Evolutionary conservation across 148 eudicot genomes (phyloP).

Genomic region (Arctostaphylos glauca): DNA sequence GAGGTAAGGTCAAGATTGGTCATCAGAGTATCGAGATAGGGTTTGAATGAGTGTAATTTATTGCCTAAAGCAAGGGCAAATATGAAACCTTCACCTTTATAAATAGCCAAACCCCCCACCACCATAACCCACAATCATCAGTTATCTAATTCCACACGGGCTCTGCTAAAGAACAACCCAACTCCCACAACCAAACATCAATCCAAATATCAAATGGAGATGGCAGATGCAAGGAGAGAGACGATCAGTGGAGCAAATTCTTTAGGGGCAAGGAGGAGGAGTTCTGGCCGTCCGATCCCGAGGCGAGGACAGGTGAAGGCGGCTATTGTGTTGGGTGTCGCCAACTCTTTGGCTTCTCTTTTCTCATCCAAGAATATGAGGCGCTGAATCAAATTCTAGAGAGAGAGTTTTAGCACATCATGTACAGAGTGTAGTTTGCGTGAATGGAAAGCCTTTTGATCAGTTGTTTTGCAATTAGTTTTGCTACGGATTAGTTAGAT

Average conservation of each 20-base stretch:
- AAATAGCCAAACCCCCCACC: too few species aligned
- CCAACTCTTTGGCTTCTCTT: conserved; percentile 27
- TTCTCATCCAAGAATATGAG: not conserved
- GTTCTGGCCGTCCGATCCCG: conserved; percentile 31
- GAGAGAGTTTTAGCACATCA: not conserved
- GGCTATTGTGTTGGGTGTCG: conserved; percentile 31
- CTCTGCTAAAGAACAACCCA: too few species aligned
- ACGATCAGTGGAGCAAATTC: conserved; percentile 18
- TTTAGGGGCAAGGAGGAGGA: conserved; percentile 10
- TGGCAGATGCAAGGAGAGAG: conserved; percentile 21
- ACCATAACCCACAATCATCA: not conserved
- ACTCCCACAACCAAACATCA: not conserved
- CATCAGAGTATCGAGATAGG: too few species aligned
- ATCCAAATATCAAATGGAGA: not conserved
- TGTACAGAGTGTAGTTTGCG: not conserved
- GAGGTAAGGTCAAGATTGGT: too few species aligned
- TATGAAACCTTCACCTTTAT: too few species aligned
- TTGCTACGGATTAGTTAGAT: too few species aligned
- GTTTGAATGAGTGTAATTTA: too few species aligned
- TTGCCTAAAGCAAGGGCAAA: too few species aligned
- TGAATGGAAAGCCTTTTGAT: not conserved
- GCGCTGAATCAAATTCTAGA: not conserved
- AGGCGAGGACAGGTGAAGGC: conserved; percentile 37
- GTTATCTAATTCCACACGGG: too few species aligned
- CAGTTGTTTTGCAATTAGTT: too few species aligned